Evolutionary conservation across 495 filamentous ascomycete genomes (phyloP), one percentile per base, ranked within the genome.

Genomic region (Penicillium coffeae): DNA sequence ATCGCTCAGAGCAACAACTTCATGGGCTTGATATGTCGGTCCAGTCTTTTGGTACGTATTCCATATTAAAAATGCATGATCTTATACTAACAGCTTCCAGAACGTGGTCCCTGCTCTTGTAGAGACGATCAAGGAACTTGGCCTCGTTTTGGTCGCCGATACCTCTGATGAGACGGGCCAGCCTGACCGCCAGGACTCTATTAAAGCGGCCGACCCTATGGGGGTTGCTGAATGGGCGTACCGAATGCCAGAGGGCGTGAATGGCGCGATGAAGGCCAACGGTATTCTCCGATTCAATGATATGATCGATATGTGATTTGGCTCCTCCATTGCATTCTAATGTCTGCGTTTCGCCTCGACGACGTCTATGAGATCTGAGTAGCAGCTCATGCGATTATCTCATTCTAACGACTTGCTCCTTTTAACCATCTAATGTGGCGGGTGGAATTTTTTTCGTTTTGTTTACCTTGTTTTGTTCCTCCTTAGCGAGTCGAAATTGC

Each of bases 1-100:
- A 90, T 93, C 62, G 91, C 94, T 30, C 87, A 91, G 64, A 88
- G 83, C 54, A 98, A 97, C 67, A 98, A 98, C 60, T 89, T 98
- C 49, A 97, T 98, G 93, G 93, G 93, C 14, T 63, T 98, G 62
- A 87, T 97, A 47, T 96, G 90, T 66, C 86, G 83, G 52, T 90
- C 88, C 18, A 78, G 84, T 56, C 72, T 97, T 49, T 64, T 98
- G 75, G 91, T 94, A 76, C 60, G 84, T 78, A 19, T 15, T 38
- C 16, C 33, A 10, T 41, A 18, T 44, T 21, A 7, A 37, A 38
- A 8, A 18, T 43, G 19, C 3, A 21, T 8, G 12, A 47, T 12
- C 15, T 0, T 33, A 49, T 49, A 22, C 65, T 72, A 54, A 74
- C 42, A 14, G 10, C 16, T 12, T 51, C 16, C 55, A 96, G 90